phyloP scores from a whole-genome alignment of 805 yeast genomes.

The Metschnikowia peoriensis region DNA sequence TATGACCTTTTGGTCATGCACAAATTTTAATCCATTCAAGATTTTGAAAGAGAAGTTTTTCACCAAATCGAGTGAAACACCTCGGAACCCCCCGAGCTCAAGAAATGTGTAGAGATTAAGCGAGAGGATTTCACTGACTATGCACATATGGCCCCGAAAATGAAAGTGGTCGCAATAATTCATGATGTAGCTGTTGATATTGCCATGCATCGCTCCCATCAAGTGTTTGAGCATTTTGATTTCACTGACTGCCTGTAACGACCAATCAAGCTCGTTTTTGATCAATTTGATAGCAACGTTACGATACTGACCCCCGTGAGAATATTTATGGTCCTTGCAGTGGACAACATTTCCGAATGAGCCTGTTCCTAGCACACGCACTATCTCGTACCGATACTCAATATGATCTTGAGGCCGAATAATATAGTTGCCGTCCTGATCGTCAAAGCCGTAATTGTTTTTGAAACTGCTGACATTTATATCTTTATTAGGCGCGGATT shows the following conservation, averaged over 20 bases:
- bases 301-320: conserved; percentile 21
- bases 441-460: conserved; percentile 71
- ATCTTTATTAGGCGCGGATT: conserved; percentile 10
- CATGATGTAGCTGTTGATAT: conserved; percentile 38
- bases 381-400: conserved; percentile 67
- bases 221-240: conserved; percentile 62
- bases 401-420: conserved; percentile 64
- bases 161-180: conserved; percentile 66
- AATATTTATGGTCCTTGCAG: conserved; percentile 62
- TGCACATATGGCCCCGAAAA: conserved; percentile 80
- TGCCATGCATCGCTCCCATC: conserved; percentile 8
- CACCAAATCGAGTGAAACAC: conserved; percentile 44
- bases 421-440: conserved; percentile 59
- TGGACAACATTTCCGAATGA: conserved; percentile 78
- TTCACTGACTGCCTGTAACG: conserved; percentile 75
- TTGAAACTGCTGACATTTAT: conserved; percentile 39
- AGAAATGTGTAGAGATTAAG: conserved; percentile 62
- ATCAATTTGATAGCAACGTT: conserved; percentile 76
- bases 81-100: conserved; percentile 49
- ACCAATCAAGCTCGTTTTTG: conserved; percentile 69
- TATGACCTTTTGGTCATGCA: conserved; percentile 57
- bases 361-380: conserved; percentile 65
- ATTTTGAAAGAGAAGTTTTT: conserved; percentile 52
- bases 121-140: conserved; percentile 69
- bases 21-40: conserved; percentile 54